These are phyloP conservation scores for Kodamaea anthophila DNA, from an alignment of 1,139 yeast genomes.

Conservation along the genomic window DNA sequence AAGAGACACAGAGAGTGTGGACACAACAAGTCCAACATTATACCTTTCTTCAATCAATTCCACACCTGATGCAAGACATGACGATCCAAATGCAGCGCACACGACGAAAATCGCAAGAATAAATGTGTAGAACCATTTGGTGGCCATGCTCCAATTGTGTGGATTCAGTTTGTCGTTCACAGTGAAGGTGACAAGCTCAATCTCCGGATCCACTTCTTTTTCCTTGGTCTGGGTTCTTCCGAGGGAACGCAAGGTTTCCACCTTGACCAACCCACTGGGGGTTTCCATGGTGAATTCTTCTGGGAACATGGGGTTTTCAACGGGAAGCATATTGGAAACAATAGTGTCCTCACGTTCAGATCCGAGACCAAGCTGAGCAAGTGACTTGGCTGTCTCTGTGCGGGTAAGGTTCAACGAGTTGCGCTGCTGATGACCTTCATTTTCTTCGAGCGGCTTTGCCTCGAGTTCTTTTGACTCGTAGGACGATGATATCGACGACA, in stretches of 20 bases:
- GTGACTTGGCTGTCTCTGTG: conserved; percentile 68
- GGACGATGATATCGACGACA: too few relatives aligned
- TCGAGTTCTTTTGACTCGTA: too few relatives aligned
- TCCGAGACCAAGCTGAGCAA: conserved; percentile 53
- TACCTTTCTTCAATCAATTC: conserved; percentile 57
- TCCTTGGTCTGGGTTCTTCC: conserved; percentile 39
- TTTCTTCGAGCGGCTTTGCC: too few relatives aligned
- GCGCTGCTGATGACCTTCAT: too few relatives aligned
- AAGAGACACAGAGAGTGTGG: conserved; percentile 71
- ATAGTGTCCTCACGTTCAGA: conserved; percentile 45
- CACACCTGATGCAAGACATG: conserved; percentile 83
- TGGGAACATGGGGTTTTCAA: conserved; percentile 69
- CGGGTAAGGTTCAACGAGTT: conserved; percentile 1
- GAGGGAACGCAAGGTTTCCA: conserved; percentile 57
- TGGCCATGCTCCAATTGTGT: conserved; percentile 61
- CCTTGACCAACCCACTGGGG: conserved; percentile 78
- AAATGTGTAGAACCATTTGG: conserved; percentile 66
- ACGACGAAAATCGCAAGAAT: conserved; percentile 64
- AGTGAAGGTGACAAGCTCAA: conserved; percentile 75
- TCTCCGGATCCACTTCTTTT: conserved; percentile 46
- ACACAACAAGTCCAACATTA: conserved; percentile 69
- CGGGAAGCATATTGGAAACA: conserved; percentile 58
- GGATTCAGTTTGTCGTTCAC: conserved; percentile 82
- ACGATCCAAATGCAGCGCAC: conserved; percentile 85
- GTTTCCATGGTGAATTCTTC: conserved; percentile 89